Base-by-base conservation (phyloP, 2,329 filamentous ascomycete genomes). In the Penicillium expansum region DNA sequence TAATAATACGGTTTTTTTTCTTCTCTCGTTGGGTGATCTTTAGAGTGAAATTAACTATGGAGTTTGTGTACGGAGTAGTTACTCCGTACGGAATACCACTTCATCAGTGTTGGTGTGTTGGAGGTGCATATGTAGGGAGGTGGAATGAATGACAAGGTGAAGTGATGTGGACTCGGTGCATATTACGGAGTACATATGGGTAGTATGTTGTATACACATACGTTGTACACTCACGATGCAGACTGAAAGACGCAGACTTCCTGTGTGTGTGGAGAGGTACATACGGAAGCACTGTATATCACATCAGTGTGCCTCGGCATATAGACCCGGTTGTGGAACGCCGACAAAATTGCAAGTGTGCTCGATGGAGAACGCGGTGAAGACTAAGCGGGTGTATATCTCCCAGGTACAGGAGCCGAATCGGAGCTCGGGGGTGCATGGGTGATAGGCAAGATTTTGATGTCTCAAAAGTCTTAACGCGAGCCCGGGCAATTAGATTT, bases 211-310 rank as follows among this genome's bases (percentile, higher is more conserved):
- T 18, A 24, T 18, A 27, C 22, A 37, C n/a, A 18, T 29, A 51
- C 20, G 37, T 42, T n/a, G 38, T 24, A 51, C 48, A 14, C 27
- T 32, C 13, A 33, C 10, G 16, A 27, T 14, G 33, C 24, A 51
- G 38, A 7, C 27, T 32, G n/a, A 39, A 39, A 18, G 20, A 32
- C 32, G 48, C 29, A 24, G 27, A 20, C 9, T 50, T 16, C 7
- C 32, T 48, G 11, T 14, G 33, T 20, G 16, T 18, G n/a, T 18
- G 20, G 48, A 29, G 48, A 50, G 18, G 13, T 22, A 41, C 24
- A 20, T 22, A 32, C 44, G 50, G 50, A 47, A 45, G 50, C 50
- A 54, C 39, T 56, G 48, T 52, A 56, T 56, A 56, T 56, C 54
- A 56, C 54, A 56, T 52, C 16, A 18, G 13, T 33, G 27, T 52